Base-by-base conservation (phyloP, 495 filamentous ascomycete species). In the Mycothermus thermophilus region DNA sequence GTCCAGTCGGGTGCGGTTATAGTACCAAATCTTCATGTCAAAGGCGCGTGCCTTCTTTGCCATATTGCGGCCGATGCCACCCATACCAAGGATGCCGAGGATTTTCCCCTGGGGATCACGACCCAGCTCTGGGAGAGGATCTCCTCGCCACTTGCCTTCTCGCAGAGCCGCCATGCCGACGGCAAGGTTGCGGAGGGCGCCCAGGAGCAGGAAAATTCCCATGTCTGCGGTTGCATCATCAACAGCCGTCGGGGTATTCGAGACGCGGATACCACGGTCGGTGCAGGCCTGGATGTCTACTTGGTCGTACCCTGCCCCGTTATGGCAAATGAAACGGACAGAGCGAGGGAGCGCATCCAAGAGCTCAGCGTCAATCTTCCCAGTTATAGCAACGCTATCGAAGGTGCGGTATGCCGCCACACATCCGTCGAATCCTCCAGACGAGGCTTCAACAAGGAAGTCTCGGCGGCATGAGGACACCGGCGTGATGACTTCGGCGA, bases 221-320 rank as follows among this genome's bases (percentile, higher is more conserved):
- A 72, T 64, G 50, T 88, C 84, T 21, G 83, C 83, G 0, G 83
- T 88, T 15, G 84, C 75, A 45, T 85, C 81, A 46, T 88, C 74
- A 24, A 85, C 80, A 12, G 79, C 78, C 0, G 71, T 76, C 32
- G 82, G 85, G n/a, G 75, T 73, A 54, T 94, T 88, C 31, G 79
- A 83, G 23, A 93, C 78, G 13, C 60, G 66, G 38, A 93, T 71
- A 20, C 52, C 58, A 36, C 68, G 69, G 2, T 64, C 63, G 11
- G 69, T 78, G 64, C 81, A 87, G 22, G 76, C 77, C 36, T 72
- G 57, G 20, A 85, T 65, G 50, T 79, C 72, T 35, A 90, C 62
- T 57, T 83, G 77, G 55, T 90, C 84, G 57, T 88, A 90, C 14
- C 84, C 84, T 24, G 83, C 80, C 22, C 84, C 86, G 48, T 84